Base-by-base conservation (phyloP, 2,329 filamentous ascomycete species). In the Biscogniauxia sp. region DNA sequence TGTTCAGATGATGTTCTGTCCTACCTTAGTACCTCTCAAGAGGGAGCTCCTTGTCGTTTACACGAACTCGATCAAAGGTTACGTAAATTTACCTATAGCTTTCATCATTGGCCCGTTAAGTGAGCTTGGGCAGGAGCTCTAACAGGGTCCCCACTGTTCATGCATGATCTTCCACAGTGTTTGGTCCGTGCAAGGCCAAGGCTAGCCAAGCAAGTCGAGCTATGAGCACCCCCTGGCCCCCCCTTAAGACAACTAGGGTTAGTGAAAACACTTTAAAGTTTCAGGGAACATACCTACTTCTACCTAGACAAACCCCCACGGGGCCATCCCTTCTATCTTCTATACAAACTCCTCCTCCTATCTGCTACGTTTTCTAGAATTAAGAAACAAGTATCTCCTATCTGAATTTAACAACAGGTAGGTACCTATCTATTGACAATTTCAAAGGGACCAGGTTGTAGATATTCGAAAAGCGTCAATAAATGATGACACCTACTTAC, bases 61-160 rank as follows among this genome's bases (percentile, higher is more conserved):
- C 26, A 17, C n/a, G 53, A 25, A 25, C 25, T 45, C n/a, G 28
- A 32, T 32, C 28, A 2, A 32, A 32, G 9, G 28, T 32, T 23
- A 55, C 28, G 23, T 11, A 28, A 9, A 28, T 28, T n/a, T n/a
- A n/a, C n/a, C n/a, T 26, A 26, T 23, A n/a, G 51, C 28, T 53
- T 28, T 28, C 20, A 23, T 53, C 17, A 53, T 23, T 8, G 20
- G 23, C 20, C 7, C 28, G 7, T 32, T 32, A 5, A 32, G 28
- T 32, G 51, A 26, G 37, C 37, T n/a, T 13, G 17, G 37, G 15
- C 37, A 45, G 37, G 15, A 45, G 37, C 37, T 56, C 54, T 45
- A 56, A 37, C n/a, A 56, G 50, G 13, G 51, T 53, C 53, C 41
- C 57, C 60, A 32, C 57, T 37, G n/a, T 32, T 32, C 26, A 26